A percentile compares a stretch with the other conserved stretches of the same genome.
Evolutionary conservation across 306 rosid genomes (phyloP).

Genomic region (Cucurbita moschata): DNA sequence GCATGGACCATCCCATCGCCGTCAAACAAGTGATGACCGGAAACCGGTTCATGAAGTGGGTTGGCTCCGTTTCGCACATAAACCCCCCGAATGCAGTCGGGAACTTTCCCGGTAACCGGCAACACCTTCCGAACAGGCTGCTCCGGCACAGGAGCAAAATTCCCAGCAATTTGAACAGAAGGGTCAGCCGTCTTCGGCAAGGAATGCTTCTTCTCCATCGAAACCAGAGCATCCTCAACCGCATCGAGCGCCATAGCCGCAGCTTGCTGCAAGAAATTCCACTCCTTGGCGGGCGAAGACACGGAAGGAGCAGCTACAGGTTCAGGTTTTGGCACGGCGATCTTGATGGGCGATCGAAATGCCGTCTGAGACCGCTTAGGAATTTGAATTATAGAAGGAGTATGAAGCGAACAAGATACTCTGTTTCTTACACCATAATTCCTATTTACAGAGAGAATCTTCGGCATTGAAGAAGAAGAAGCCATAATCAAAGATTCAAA

Average conservation of each 20-base stretch:
- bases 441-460: constrained; percentile 7
- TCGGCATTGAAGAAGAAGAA: constrained; percentile 3
- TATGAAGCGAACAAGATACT: constrained; percentile 41
- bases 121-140: constrained; percentile 22
- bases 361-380: constrained; percentile 25
- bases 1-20: constrained; percentile 99
- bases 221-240: constrained; percentile 37
- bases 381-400: constrained; percentile 28
- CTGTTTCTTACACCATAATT: not conserved
- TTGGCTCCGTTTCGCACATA: constrained; percentile 90
- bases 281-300: constrained; percentile 9
- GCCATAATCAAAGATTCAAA: not conserved
- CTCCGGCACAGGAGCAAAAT: constrained; percentile 85
- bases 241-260: constrained; percentile 51
- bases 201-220: constrained; percentile 36
- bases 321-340: not conserved
- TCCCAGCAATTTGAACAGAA: constrained; percentile 72
- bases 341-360: not conserved
- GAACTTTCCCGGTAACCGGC: constrained; percentile 49
- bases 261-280: constrained; percentile 43
- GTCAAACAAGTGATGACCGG: constrained; percentile 94
- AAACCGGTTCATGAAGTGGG: constrained; percentile 64
- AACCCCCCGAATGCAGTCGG: constrained; percentile 60
- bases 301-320: not conserved
- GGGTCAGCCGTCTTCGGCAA: constrained; percentile 94